Percentiles rank a stretch among this genome's conserved stretches.
Evolutionary conservation across 306 rosid species (phyloP).

Genomic region (Citrullus amarus): DNA sequence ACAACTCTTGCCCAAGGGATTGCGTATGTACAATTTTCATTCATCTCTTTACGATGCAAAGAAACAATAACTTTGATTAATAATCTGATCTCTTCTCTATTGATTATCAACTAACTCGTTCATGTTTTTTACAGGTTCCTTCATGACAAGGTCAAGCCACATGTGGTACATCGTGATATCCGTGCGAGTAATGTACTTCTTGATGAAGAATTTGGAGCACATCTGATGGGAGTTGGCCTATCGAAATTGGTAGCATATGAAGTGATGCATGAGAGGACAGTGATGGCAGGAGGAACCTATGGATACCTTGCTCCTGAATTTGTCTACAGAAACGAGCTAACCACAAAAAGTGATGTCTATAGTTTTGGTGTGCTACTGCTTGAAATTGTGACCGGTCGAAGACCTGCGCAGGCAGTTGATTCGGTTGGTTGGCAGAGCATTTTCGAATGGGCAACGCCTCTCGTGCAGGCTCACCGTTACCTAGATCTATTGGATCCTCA

Average conservation of each 20-base stretch:
- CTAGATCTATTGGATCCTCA: constrained; percentile 87
- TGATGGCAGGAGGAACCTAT: constrained; percentile 95
- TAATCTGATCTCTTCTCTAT: not conserved
- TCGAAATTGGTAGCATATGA: constrained; percentile 90
- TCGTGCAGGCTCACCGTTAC: constrained; percentile 85
- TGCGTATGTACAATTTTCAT: constrained; percentile 49
- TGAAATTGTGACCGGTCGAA: constrained; percentile 85
- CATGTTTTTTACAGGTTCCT: constrained; percentile 46
- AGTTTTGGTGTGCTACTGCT: constrained; percentile 91
- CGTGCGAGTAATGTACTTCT: constrained; percentile 87
- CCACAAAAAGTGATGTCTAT: constrained; percentile 89
- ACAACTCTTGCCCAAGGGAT: constrained; percentile 95
- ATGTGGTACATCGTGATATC: constrained; percentile 93
- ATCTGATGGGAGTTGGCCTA: constrained; percentile 87
- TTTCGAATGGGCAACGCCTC: constrained; percentile 96
- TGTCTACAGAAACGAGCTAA: constrained; percentile 84
- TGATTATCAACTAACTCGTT: not conserved
- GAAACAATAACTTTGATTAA: not conserved
- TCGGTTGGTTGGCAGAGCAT: constrained; percentile 97
- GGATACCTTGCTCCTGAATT: constrained; percentile 97
- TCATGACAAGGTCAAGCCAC: constrained; percentile 97
- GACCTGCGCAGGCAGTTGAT: constrained; percentile 95
- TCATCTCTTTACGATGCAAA: not conserved
- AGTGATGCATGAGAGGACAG: constrained; percentile 88
- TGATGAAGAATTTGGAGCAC: constrained; percentile 96